Evolutionary conservation across 2,329 filamentous ascomycete species (phyloP).

Genomic region (Paraphaeosphaeria minitans): DNA sequence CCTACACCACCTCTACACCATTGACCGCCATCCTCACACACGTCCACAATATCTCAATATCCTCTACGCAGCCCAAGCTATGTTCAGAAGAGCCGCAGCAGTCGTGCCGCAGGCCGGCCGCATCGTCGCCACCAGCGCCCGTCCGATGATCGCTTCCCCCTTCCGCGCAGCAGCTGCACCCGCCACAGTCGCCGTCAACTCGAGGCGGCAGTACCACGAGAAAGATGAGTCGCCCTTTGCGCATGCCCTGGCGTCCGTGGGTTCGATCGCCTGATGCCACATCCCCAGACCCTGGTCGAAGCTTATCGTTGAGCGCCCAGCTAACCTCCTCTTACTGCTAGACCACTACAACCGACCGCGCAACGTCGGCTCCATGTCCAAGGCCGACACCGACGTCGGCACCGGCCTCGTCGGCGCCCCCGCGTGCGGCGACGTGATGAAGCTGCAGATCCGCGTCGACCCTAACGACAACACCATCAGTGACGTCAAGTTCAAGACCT

Average conservation of each 20-base stretch:
- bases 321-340: conserved; percentile 60
- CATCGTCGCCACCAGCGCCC: conserved; percentile 55
- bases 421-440: conserved; percentile 92
- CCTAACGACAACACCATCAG: conserved; percentile 84
- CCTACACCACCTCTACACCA: conserved; percentile 16
- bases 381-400: conserved; percentile 81
- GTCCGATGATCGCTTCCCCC: conserved; percentile 56
- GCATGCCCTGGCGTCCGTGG: neutral
- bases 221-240: conserved; percentile 60
- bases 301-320: conserved; percentile 27
- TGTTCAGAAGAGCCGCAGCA: conserved; percentile 64
- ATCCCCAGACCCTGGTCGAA: neutral
- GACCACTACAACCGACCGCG: conserved; percentile 83
- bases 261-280: conserved; percentile 7
- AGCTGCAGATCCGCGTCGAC: conserved; percentile 91
- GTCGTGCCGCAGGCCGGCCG: conserved; percentile 59
- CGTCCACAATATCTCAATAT: conserved; percentile 14
- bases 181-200: conserved; percentile 45
- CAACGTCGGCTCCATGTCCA: conserved; percentile 79
- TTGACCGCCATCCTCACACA: conserved; percentile 18
- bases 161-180: conserved; percentile 52
- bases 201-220: conserved; percentile 65
- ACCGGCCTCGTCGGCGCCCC: conserved; percentile 91
- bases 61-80: conserved; percentile 42
- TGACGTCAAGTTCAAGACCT: conserved; percentile 98